phyloP scores from a whole-genome alignment of 345 rosid species.

The Gossypium raimondii region DNA sequence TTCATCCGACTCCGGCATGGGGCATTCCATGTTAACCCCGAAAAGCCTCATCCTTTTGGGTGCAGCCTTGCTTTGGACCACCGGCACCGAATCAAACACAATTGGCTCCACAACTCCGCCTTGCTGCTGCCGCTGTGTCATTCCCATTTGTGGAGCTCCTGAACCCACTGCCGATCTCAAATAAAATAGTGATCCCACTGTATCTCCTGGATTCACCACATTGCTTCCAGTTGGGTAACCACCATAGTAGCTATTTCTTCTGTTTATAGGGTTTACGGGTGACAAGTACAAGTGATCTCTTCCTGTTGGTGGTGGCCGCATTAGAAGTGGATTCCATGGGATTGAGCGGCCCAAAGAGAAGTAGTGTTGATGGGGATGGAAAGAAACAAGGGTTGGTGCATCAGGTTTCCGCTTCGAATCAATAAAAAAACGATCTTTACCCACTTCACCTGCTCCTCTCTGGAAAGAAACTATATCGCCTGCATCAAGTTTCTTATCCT shows the following conservation, averaged over 20 bases:
- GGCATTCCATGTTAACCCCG: constrained; percentile 95
- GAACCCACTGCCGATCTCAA: constrained; percentile 20
- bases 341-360: constrained; percentile 27
- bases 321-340: constrained; percentile 44
- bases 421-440: constrained; percentile 46
- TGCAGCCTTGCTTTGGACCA: constrained; percentile 56
- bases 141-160: constrained; percentile 26
- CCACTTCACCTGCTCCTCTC: constrained; percentile 47
- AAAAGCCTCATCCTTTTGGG: constrained; percentile 81
- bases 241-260: constrained; percentile 21
- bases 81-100: constrained; percentile 55
- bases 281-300: constrained; percentile 25
- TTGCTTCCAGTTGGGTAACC: constrained; percentile 23
- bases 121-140: constrained; percentile 27
- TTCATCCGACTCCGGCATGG: constrained; percentile 32
- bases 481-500: constrained; percentile 72
- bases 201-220: constrained; percentile 24
- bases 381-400: constrained; percentile 20
- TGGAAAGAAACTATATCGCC: constrained; percentile 78
- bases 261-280: constrained; percentile 11
- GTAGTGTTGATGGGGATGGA: constrained; percentile 21
- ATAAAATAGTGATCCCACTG: constrained; percentile 29
- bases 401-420: constrained; percentile 68
- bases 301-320: constrained; percentile 31
- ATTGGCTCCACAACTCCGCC: constrained; percentile 13